These are phyloP conservation scores for Vanrija sp. DNA, from an alignment of 1,284 basidiomycete genomes.

Conservation along the genomic window DNA sequence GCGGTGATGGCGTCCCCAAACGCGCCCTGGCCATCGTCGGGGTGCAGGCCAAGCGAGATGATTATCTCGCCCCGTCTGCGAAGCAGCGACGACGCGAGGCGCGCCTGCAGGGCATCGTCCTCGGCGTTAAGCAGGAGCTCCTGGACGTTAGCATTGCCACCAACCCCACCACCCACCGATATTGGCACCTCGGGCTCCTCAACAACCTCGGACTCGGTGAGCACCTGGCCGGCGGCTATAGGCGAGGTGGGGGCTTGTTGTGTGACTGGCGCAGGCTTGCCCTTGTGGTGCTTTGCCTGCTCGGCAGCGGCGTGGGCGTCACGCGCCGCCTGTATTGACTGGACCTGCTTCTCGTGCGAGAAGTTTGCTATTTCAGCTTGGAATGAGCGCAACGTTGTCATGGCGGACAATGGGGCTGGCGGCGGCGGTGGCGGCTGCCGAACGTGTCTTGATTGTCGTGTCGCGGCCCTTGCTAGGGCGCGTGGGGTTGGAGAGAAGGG, in stretches of 20 bases:
- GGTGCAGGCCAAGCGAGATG: constrained; percentile 40
- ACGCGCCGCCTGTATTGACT: constrained; percentile 36
- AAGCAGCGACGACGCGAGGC: constrained; percentile 33
- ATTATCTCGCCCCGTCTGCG: constrained; percentile 45
- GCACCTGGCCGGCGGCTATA: neutral
- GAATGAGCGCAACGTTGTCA: constrained; percentile 48
- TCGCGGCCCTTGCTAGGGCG: too few relatives aligned
- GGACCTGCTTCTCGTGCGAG: constrained; percentile 40
- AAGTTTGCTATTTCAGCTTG: constrained; percentile 48
- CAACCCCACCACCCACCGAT: constrained; percentile 27
- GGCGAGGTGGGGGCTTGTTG: neutral
- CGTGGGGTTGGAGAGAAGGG: too few relatives aligned
- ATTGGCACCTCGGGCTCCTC: constrained; percentile 24
- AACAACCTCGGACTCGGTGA: constrained; percentile 23
- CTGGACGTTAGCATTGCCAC: constrained; percentile 14
- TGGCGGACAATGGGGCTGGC: constrained; percentile 7
- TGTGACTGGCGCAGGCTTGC: constrained; percentile 1
- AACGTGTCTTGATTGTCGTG: too few relatives aligned
- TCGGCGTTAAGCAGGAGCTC: constrained; percentile 28
- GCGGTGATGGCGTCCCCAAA: constrained; percentile 13
- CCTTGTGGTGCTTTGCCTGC: constrained; percentile 33
- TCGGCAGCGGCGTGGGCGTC: constrained; percentile 41
- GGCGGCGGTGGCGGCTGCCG: too few relatives aligned
- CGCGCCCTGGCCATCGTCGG: constrained; percentile 16
- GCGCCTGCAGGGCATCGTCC: constrained; percentile 32